phyloP scores from a whole-genome alignment of 129 eudicot species.

The Flaveria sonorensis region DNA sequence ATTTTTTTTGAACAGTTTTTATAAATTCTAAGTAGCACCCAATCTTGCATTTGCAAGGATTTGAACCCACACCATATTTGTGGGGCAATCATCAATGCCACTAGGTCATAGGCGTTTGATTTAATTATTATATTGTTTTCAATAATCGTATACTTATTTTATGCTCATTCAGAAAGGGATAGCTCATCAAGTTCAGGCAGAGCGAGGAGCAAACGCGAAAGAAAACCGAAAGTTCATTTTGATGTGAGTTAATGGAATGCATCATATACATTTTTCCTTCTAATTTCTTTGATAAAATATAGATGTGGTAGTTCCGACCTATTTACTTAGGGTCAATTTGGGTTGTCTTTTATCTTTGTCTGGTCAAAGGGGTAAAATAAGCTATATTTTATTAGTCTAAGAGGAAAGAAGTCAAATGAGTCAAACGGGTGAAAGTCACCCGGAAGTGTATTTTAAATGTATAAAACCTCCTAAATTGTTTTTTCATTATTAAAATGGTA shows the following conservation, averaged over 20 bases:
- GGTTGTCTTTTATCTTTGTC: neutral
- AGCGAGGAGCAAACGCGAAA: conserved; percentile 52
- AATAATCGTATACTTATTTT: conserved; percentile 20
- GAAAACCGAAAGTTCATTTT: conserved; percentile 55
- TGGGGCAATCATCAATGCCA: too few relatives aligned
- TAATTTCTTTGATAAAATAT: neutral
- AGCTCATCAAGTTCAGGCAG: conserved; percentile 46
- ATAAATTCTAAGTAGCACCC: too few relatives aligned
- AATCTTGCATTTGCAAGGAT: too few relatives aligned
- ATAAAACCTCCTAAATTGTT: neutral
- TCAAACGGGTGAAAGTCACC: neutral
- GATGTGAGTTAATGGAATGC: conserved; percentile 49
- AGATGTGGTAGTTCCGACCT: neutral
- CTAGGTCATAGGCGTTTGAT: too few relatives aligned
- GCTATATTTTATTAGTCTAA: neutral
- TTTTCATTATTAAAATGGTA: neutral
- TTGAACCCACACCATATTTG: too few relatives aligned
- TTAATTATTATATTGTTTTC: neutral
- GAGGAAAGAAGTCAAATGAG: neutral
- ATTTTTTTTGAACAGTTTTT: too few relatives aligned
- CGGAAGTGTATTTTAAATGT: neutral
- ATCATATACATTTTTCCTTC: conserved; percentile 5
- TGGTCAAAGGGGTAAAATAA: neutral
- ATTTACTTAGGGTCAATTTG: neutral
- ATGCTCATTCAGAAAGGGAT: conserved; percentile 33